These are phyloP conservation scores for Chlorella vulgaris DNA, from an alignment of 139 green algal genomes.

Conservation along the genomic window DNA sequence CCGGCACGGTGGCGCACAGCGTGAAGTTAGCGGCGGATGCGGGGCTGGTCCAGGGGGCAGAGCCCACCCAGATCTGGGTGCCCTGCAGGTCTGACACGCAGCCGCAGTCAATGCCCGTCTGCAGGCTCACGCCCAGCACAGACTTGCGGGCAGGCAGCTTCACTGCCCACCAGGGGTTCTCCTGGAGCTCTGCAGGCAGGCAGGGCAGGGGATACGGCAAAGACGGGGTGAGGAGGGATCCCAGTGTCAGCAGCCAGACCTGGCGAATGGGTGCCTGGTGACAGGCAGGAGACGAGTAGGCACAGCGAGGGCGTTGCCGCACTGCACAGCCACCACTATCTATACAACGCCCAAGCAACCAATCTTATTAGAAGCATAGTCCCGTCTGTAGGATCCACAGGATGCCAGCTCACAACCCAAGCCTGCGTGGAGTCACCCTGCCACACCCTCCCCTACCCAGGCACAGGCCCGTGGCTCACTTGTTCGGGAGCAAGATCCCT, in stretches of 20 bases:
- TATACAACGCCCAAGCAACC: too few relatives aligned
- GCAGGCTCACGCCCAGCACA: slow-evolving; percentile 24
- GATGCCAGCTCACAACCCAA: too few relatives aligned
- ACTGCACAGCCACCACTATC: too few relatives aligned
- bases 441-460: too few relatives aligned
- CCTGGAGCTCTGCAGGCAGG: background rate
- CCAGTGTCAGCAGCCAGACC: background rate
- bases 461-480: slow-evolving; percentile 15
- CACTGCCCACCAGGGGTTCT: slow-evolving; percentile 42
- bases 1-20: slow-evolving; percentile 6
- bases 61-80: slow-evolving; percentile 31
- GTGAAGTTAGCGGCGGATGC: slow-evolving; percentile 8
- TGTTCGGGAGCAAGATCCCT: slow-evolving; percentile 25
- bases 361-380: too few relatives aligned
- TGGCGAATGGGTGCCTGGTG: background rate
- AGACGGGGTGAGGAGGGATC: background rate
- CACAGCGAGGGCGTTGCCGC: too few relatives aligned
- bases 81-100: slow-evolving; percentile 24
- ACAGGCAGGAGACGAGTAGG: too few relatives aligned
- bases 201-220: background rate
- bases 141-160: background rate
- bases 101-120: slow-evolving; percentile 30
- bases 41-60: slow-evolving; percentile 11
- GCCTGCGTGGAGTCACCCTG: too few relatives aligned
- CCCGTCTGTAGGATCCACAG: too few relatives aligned